Evolutionary conservation across 2,329 filamentous ascomycete species (phyloP), one percentile per base, ranked within the genome.

Genomic region (Aureobasidium melanogenum): DNA sequence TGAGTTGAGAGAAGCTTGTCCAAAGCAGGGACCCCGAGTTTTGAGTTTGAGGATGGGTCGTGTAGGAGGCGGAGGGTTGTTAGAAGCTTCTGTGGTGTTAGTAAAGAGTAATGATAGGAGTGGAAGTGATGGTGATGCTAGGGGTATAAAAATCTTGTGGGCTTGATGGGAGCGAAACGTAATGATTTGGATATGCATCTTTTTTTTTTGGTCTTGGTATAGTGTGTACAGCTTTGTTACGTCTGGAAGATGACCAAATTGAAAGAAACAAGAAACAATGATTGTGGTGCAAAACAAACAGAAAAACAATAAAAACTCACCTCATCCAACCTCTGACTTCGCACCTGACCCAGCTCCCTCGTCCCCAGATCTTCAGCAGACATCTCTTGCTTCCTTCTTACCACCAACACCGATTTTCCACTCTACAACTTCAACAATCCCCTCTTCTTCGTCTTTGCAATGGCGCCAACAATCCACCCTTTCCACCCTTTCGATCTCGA

Each of bases 391-490:
- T 15, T 14, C 30, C 30, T 30, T 38, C 34, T 17, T 24, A 15
- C 17, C 17, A 48, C 5, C 41, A 34, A 32, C 26, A n/a, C n/a
- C n/a, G n/a, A n/a, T n/a, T n/a, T n/a, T n/a, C n/a, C n/a, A n/a
- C n/a, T n/a, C n/a, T n/a, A n/a, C n/a, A n/a, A n/a, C n/a, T n/a
- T n/a, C 39, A 41, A 32, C 28, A 46, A 30, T 7, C 19, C 32
- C 68, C 73, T 72, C 60, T 19, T 39, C 38, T n/a, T n/a, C n/a
- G n/a, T n/a, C n/a, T n/a, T 60, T 55, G 48, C 52, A 63, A 86
- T 86, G 83, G 76, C 83, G 10, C 83, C 84, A 34, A 77, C 80
- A 32, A 73, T 81, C 59, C 77, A 80, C 64, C 69, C 78, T 43
- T 83, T 86, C 72, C 75, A 78, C 63, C 74, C 81, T 51, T 76